These are phyloP conservation scores for Talaromyces wortmannii DNA, from an alignment of 495 filamentous ascomycete genomes.

Conservation along the genomic window DNA sequence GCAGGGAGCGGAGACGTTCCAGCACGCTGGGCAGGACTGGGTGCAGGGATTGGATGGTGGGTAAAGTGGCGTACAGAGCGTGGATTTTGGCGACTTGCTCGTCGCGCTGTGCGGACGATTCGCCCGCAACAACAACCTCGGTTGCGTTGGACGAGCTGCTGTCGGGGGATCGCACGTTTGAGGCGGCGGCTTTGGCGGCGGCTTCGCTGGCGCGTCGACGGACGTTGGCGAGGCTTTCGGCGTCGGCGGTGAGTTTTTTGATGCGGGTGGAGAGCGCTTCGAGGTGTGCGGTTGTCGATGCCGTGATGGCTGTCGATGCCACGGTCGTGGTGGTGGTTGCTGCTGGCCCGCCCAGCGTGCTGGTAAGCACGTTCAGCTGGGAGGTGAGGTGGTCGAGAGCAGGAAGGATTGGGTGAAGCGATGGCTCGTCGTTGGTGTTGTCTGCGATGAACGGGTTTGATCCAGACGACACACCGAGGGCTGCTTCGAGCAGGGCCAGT, in stretches of 20 bases:
- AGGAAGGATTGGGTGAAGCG: constrained; percentile 75
- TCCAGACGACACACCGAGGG: constrained; percentile 68
- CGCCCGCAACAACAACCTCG: constrained; percentile 11
- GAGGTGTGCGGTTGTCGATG: constrained; percentile 40
- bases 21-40: constrained; percentile 81
- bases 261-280: constrained; percentile 70
- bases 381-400: constrained; percentile 57
- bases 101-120: constrained; percentile 29
- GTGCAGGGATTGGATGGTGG: constrained; percentile 80
- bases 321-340: constrained; percentile 16
- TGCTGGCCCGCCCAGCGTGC: constrained; percentile 34
- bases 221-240: constrained; percentile 67
- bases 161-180: constrained; percentile 14
- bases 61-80: constrained; percentile 81
- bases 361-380: constrained; percentile 32
- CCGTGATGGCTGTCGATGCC: constrained; percentile 11
- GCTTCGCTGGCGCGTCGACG: constrained; percentile 62
- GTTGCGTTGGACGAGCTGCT: constrained; percentile 37
- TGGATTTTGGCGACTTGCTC: constrained; percentile 83
- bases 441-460: constrained; percentile 57
- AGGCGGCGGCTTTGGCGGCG: constrained; percentile 51
- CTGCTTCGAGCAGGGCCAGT: constrained; percentile 68
- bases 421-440: constrained; percentile 45
- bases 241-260: constrained; percentile 68
- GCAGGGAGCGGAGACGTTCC: constrained; percentile 75